Evolutionary conservation across 2,329 filamentous ascomycete genomes (phyloP).

Genomic region (Furcasterigmium sp.): DNA sequence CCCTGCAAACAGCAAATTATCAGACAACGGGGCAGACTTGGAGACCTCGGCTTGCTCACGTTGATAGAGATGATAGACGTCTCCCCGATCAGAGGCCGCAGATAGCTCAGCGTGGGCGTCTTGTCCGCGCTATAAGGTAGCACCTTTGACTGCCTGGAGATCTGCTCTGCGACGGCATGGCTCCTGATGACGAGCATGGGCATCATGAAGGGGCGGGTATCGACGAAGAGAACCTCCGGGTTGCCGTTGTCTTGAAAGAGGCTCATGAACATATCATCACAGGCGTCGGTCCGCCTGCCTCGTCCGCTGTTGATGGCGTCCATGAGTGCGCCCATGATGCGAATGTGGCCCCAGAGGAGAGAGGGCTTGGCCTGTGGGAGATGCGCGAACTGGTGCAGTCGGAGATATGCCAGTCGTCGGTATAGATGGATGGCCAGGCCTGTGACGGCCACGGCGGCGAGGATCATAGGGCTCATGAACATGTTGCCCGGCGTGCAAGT

Average conservation of each 20-base stretch:
- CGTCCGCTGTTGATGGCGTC: not conserved
- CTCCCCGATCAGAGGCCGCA: slow-evolving; percentile 16
- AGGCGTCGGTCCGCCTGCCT: too few relatives aligned
- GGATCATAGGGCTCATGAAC: not conserved
- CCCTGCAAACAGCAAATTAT: slow-evolving; percentile 3
- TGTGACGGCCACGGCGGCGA: slow-evolving; percentile 5
- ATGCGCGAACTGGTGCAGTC: slow-evolving; percentile 8
- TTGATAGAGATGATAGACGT: slow-evolving; percentile 12
- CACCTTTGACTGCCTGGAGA: slow-evolving; percentile 22
- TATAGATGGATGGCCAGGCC: slow-evolving; percentile 7
- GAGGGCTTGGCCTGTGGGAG: slow-evolving; percentile 9
- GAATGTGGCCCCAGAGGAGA: slow-evolving; percentile 9
- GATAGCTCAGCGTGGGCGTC: slow-evolving; percentile 18
- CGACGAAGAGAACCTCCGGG: slow-evolving; percentile 26
- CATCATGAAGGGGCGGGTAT: slow-evolving; percentile 25
- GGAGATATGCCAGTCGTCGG: slow-evolving; percentile 4
- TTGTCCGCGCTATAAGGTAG: slow-evolving; percentile 26
- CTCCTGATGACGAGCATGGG: slow-evolving; percentile 24
- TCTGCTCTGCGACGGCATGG: slow-evolving; percentile 30
- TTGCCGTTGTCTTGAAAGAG: slow-evolving; percentile 23
- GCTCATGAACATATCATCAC: slow-evolving; percentile 17
- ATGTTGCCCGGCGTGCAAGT: too few relatives aligned
- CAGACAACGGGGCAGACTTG: not conserved
- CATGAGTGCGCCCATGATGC: not conserved
- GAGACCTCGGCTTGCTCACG: not conserved